Evolutionary conservation across 106 monocot species (phyloP), one percentile per base, ranked within the genome.

Genomic region (Narthecium ossifragum): DNA sequence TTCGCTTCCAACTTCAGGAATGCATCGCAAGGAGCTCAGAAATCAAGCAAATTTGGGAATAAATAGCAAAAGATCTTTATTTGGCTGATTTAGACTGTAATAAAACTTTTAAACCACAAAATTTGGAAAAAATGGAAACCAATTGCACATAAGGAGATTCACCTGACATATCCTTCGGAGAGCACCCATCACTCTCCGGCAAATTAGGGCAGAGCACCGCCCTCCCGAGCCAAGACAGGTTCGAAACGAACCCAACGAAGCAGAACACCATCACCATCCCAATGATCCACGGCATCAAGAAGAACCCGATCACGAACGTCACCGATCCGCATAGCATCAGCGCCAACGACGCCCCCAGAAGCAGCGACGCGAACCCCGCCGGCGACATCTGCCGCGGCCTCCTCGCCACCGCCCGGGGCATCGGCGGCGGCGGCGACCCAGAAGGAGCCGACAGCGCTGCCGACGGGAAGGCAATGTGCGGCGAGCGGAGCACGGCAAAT

Each of bases 221-320:
- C 63, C 68, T 62, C 50, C 74, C 69, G 20, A 74, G 8, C 22
- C 64, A 59, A 3, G 80, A 81, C 11, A 81, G 50, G 28, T 46
- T 62, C n/a, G 75, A 75, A 9, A 81, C 62, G 24, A 76, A 55
- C 26, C 67, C 80, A 24, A 67, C 66, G 47, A 76, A 52, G 51
- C 59, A 71, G 57, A 81, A 54, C 34, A 81, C 12, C 43, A 76
- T n/a, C 18, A 67, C 67, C 11, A 72, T 17, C 29, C 80, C 80
- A 26, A 72, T 21, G 14, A 81, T 71, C 76, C 75, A 81, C 5
- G 80, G 80, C 76, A 81, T 76, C 46, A 81, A 71, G 8, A 81
- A 47, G 62, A 71, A 71, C 32, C 80, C 80, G 57, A 81, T 48
- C 15, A 76, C 54, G 29, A 81, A 75, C 32, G 68, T 68, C n/a